phyloP scores from a whole-genome alignment of 75 land plant species.

The Cunninghamia lanceolata region DNA sequence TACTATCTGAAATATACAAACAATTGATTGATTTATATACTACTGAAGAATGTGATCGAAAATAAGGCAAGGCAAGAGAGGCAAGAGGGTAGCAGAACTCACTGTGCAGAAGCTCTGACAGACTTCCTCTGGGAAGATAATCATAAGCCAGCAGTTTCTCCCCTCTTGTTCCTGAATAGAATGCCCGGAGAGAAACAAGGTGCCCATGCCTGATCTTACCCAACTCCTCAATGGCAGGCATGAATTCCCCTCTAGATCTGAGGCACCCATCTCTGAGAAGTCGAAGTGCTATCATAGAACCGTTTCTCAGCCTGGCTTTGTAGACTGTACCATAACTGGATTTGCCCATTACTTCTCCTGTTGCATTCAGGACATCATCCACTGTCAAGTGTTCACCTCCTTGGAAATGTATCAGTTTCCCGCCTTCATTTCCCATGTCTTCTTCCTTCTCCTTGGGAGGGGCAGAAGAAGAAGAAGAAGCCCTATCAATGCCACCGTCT shows the following conservation, averaged over 20 bases:
- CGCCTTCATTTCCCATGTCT: slow-evolving; percentile 18
- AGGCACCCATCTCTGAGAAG: slow-evolving; percentile 33
- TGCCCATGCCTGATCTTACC: slow-evolving; percentile 26
- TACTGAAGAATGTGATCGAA: background rate
- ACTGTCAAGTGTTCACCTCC: slow-evolving; percentile 35
- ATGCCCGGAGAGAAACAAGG: slow-evolving; percentile 29
- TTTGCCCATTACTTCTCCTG: slow-evolving; percentile 37
- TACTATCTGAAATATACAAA: background rate
- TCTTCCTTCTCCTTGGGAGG: slow-evolving; percentile 11
- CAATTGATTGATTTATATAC: background rate
- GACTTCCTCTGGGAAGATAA: slow-evolving; percentile 31
- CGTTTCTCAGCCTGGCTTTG: slow-evolving; percentile 30
- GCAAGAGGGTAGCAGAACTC: slow-evolving; percentile 2
- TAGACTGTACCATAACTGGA: slow-evolving; percentile 33
- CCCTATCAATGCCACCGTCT: background rate
- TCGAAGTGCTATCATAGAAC: slow-evolving; percentile 30
- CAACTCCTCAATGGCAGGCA: slow-evolving; percentile 22
- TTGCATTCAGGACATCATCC: slow-evolving; percentile 41
- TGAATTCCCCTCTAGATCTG: slow-evolving; percentile 20
- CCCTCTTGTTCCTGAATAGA: slow-evolving; percentile 29
- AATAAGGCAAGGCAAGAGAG: background rate
- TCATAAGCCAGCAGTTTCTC: slow-evolving; percentile 36
- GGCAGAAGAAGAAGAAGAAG: slow-evolving; percentile 30
- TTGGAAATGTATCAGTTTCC: slow-evolving; percentile 28
- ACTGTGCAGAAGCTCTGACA: slow-evolving; percentile 32